Conservation (phyloP, 2,329 filamentous ascomycete species). For the Talaromyces verruculosus region DNA sequence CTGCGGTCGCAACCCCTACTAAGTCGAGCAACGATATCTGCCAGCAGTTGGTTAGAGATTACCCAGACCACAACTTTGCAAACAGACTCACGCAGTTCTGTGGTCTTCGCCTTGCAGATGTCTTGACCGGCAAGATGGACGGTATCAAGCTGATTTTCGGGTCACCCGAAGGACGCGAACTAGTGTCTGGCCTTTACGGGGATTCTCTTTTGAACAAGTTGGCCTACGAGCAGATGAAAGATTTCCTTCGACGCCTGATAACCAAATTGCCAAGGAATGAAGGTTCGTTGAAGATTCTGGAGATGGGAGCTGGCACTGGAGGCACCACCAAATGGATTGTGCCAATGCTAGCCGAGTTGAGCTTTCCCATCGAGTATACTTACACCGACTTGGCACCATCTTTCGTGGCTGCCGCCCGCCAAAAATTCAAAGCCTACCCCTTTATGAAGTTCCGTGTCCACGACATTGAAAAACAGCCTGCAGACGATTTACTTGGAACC, state of each 20-base stretch:
- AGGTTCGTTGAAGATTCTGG: constrained; percentile 30
- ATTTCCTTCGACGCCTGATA: background rate
- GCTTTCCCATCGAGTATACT: constrained; percentile 30
- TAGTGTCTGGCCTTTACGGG: constrained; percentile 41
- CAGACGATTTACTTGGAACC: constrained; percentile 34
- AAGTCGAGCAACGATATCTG: constrained; percentile 30
- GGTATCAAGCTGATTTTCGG: constrained; percentile 43
- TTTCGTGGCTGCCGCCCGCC: constrained; percentile 21
- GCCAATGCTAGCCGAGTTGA: constrained; percentile 27
- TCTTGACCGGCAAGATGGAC: constrained; percentile 40
- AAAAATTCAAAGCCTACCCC: background rate
- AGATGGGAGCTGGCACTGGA: constrained; percentile 43
- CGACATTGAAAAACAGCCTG: constrained; percentile 32
- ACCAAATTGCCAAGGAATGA: background rate
- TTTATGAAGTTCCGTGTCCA: constrained; percentile 29
- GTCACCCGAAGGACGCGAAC: constrained; percentile 25
- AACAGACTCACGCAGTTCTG: constrained; percentile 29
- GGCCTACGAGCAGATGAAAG: constrained; percentile 30
- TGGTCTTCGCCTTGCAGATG: constrained; percentile 29
- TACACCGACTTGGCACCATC: constrained; percentile 29
- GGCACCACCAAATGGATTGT: constrained; percentile 39
- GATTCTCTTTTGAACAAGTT: constrained; percentile 26
- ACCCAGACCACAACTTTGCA: constrained; percentile 31
- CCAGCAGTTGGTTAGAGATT: constrained; percentile 29
- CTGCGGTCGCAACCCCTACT: constrained; percentile 26